Evolutionary conservation across 1,284 basidiomycete species (phyloP), one percentile per base, ranked within the genome.

Genomic region (Golubevia pallescens): DNA sequence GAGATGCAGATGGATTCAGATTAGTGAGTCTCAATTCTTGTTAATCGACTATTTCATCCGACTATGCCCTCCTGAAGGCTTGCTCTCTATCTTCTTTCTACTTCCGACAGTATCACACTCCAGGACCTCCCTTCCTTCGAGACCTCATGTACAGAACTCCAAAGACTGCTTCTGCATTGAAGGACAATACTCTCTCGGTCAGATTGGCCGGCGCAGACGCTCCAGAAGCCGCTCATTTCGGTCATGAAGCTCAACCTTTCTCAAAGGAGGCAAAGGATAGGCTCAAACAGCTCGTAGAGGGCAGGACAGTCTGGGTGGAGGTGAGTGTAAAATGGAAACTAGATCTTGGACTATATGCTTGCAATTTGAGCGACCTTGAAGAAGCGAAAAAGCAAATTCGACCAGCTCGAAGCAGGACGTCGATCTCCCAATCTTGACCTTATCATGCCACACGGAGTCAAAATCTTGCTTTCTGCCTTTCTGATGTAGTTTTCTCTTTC

Each of bases 1-100:
- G 82, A 34, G 82, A 85, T 60, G 82, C 81, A 2, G 82, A 85
- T 53, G 81, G 81, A 1, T 85, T 85, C 66, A 71, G 82, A 8
- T 65, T 84, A 56, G 21, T 21, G 20, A 21, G 54, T 56, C 54
- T 28, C 20, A 56, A 16, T 16, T 53, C 28, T 28, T 28, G 28
- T 28, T 28, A 28, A 28, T 28, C 28, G 28, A 28, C 28, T 28
- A 28, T 28, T 28, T 28, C 28, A 28, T 28, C 28, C 28, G 28
- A 28, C 28, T 28, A 28, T 28, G 28, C 28, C 28, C 28, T 28
- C 28, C 28, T 28, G 28, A 28, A 28, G 28, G 28, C 28, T 28
- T 28, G 28, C 28, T 28, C 28, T 28, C 28, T 28, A 28, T 48
- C 42, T 48, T 48, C 42, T 16, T 16, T 16, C 42, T 16, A 13